A percentile compares a stretch with the other conserved stretches of the same genome.
These are phyloP conservation scores for Alternaria triticina DNA, from an alignment of 2,329 filamentous ascomycete species.

Conservation along the genomic window DNA sequence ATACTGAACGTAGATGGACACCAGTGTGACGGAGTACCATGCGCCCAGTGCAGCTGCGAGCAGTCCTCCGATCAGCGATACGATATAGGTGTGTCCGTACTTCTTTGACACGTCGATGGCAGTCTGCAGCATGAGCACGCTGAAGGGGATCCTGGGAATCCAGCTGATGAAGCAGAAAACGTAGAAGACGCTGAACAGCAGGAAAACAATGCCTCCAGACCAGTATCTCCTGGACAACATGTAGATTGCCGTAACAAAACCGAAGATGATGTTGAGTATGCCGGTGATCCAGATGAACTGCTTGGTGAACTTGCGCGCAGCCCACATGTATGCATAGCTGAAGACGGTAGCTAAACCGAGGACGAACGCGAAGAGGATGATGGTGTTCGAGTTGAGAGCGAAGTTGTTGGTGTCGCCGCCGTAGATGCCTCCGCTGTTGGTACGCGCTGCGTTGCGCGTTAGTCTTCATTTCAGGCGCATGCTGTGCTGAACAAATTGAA, in stretches of 20 bases:
- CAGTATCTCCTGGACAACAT: slow-evolving; percentile 80
- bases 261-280: slow-evolving; percentile 71
- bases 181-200: slow-evolving; percentile 80
- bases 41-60: slow-evolving; percentile 76
- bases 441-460: slow-evolving; percentile 51
- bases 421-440: slow-evolving; percentile 77
- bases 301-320: slow-evolving; percentile 80
- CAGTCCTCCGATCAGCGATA: slow-evolving; percentile 83
- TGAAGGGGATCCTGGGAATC: slow-evolving; percentile 88
- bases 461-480: neutral
- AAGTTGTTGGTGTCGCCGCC: slow-evolving; percentile 66
- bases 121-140: slow-evolving; percentile 85
- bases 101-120: slow-evolving; percentile 83
- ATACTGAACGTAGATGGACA: slow-evolving; percentile 85
- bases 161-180: slow-evolving; percentile 86
- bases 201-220: slow-evolving; percentile 84
- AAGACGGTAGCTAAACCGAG: slow-evolving; percentile 75
- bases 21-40: slow-evolving; percentile 86
- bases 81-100: slow-evolving; percentile 84
- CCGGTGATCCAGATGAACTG: slow-evolving; percentile 87
- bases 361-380: slow-evolving; percentile 83
- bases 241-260: slow-evolving; percentile 84
- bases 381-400: slow-evolving; percentile 79
- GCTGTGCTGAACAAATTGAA: neutral
- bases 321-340: slow-evolving; percentile 77